Percentiles rank a stretch among this genome's conserved stretches.
These are phyloP conservation scores for Fusarium sp. DNA, from an alignment of 2,329 filamentous ascomycete species.

Conservation along the genomic window DNA sequence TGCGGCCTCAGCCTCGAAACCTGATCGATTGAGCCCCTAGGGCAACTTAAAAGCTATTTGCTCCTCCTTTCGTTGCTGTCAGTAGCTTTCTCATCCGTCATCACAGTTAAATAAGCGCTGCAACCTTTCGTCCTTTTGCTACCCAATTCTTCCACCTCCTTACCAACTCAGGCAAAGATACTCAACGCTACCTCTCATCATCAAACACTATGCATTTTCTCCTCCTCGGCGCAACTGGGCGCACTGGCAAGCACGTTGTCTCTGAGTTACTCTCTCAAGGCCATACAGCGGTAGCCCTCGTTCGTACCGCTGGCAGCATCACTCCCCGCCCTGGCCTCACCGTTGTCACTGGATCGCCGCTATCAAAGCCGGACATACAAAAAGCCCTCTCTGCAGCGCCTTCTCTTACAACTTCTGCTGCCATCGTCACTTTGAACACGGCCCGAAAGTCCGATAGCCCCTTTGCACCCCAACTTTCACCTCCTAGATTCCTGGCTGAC, in stretches of 20 bases:
- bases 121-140: neutral
- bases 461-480: slow-evolving; percentile 53
- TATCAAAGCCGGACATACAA: slow-evolving; percentile 49
- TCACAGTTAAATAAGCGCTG: neutral
- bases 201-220: slow-evolving; percentile 52
- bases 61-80: neutral
- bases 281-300: slow-evolving; percentile 54
- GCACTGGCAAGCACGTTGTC: slow-evolving; percentile 56
- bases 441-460: slow-evolving; percentile 55
- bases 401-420: slow-evolving; percentile 42
- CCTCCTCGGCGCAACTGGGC: slow-evolving; percentile 57
- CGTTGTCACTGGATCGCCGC: slow-evolving; percentile 49
- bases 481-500: slow-evolving; percentile 53
- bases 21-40: neutral
- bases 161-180: neutral
- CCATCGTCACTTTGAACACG: slow-evolving; percentile 55
- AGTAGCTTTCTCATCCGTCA: neutral
- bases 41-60: neutral
- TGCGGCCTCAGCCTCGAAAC: neutral
- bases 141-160: neutral
- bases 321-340: slow-evolving; percentile 44
- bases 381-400: slow-evolving; percentile 39
- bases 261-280: slow-evolving; percentile 51
- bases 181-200: slow-evolving; percentile 3
- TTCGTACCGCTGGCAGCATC: slow-evolving; percentile 45